Conservation (phyloP, 176 grass and related monocot species). For the Rhynchospora pubera region DNA sequence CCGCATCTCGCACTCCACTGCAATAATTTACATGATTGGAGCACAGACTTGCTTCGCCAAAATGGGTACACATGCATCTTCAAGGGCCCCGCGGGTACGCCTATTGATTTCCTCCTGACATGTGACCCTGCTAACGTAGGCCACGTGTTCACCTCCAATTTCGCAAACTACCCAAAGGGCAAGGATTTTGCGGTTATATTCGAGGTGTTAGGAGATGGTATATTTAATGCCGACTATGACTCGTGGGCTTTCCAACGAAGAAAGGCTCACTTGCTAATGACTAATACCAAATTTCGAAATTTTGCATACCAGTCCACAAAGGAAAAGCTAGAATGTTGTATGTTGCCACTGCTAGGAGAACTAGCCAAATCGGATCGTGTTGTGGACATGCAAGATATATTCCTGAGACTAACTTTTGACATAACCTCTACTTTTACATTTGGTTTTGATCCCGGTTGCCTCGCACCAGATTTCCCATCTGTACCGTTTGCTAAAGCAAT, state of each 20-base stretch:
- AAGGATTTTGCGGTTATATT: constrained; percentile 46
- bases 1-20: constrained; percentile 27
- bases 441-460: constrained; percentile 57
- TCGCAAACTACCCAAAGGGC: constrained; percentile 71
- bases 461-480: constrained; percentile 40
- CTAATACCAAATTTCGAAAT: constrained; percentile 36
- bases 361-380: constrained; percentile 16
- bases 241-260: constrained; percentile 58
- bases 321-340: constrained; percentile 36
- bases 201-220: constrained; percentile 58
- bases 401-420: constrained; percentile 70
- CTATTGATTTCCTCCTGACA: constrained; percentile 42
- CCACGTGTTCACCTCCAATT: constrained; percentile 50
- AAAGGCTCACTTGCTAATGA: constrained; percentile 47
- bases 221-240: constrained; percentile 71
- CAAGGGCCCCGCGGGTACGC: constrained; percentile 31
- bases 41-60: constrained; percentile 18
- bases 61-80: constrained; percentile 28
- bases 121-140: constrained; percentile 60
- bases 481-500: constrained; percentile 58
- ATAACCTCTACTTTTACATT: constrained; percentile 56
- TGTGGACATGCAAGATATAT: constrained; percentile 66
- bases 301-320: constrained; percentile 24
- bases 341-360: constrained; percentile 44
- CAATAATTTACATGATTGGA: constrained; percentile 45